Conservation (phyloP, 2,329 filamentous ascomycete genomes). For the Ophiostoma angusticollis region DNA sequence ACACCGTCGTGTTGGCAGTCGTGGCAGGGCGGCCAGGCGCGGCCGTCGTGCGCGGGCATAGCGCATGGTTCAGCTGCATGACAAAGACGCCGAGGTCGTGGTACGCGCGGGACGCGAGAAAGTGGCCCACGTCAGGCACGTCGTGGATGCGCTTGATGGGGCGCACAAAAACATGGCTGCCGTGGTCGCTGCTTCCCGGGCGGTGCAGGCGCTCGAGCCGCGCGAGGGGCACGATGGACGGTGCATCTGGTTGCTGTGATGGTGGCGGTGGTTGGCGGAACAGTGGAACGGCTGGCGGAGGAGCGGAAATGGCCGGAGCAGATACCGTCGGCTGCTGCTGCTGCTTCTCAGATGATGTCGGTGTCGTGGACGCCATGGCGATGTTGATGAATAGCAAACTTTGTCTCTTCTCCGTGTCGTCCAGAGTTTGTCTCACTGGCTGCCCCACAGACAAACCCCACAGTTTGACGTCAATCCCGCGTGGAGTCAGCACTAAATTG, state of each 20-base stretch:
- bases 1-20: not conserved
- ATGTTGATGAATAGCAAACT: too few relatives aligned
- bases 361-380: too few relatives aligned
- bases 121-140: conserved; percentile 65
- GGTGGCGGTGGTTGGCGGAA: not conserved
- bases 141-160: conserved; percentile 79
- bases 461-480: too few relatives aligned
- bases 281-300: too few relatives aligned
- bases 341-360: too few relatives aligned
- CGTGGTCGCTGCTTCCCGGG: conserved; percentile 12
- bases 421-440: too few relatives aligned
- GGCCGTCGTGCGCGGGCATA: conserved; percentile 54
- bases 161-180: conserved; percentile 42
- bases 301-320: too few relatives aligned
- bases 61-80: conserved; percentile 75
- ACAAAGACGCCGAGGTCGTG: conserved; percentile 77
- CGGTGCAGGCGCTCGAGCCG: conserved; percentile 31
- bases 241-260: not conserved
- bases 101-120: conserved; percentile 72
- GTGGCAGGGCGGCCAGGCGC: conserved; percentile 1
- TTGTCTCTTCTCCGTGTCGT: too few relatives aligned
- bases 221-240: too few relatives aligned
- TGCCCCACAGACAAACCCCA: too few relatives aligned
- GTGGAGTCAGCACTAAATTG: too few relatives aligned
- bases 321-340: too few relatives aligned